A percentile compares a stretch with the other conserved stretches of the same genome.
These are phyloP conservation scores for Boletus sp. DNA, from an alignment of 768 basidiomycete genomes.

Conservation along the genomic window DNA sequence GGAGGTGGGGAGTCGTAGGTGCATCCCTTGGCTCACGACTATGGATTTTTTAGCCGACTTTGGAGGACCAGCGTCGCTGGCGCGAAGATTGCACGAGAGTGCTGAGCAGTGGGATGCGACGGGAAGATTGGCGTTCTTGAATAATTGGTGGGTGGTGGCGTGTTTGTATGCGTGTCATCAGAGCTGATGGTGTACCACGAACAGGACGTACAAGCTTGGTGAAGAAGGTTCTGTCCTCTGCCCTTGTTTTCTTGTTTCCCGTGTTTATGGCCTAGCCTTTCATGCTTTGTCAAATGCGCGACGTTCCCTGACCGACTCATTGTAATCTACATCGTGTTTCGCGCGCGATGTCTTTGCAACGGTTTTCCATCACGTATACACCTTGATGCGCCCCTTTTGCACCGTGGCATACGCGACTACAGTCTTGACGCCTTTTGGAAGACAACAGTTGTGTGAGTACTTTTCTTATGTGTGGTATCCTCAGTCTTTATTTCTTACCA, in stretches of 20 bases:
- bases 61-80: constrained; percentile 61
- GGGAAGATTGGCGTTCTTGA: constrained; percentile 72
- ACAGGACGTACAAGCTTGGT: constrained; percentile 87
- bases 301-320: not conserved
- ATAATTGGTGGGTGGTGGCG: constrained; percentile 59
- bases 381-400: not conserved
- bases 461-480: not conserved
- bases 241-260: not conserved
- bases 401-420: not conserved
- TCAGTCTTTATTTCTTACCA: not conserved
- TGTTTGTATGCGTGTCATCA: constrained; percentile 7
- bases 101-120: constrained; percentile 62
- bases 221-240: constrained; percentile 58
- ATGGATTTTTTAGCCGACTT: constrained; percentile 43
- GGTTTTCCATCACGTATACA: not conserved
- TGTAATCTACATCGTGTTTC: not conserved
- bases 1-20: not conserved
- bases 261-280: not conserved
- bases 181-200: not conserved
- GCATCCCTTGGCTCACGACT: not conserved
- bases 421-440: constrained; percentile 89
- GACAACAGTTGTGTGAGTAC: constrained; percentile 75
- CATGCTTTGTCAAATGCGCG: not conserved
- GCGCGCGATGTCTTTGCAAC: no score
- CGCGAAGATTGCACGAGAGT: constrained; percentile 50